These are phyloP conservation scores for Naganishia vaughanmartiniae DNA, from an alignment of 768 basidiomycete species.

Conservation along the genomic window DNA sequence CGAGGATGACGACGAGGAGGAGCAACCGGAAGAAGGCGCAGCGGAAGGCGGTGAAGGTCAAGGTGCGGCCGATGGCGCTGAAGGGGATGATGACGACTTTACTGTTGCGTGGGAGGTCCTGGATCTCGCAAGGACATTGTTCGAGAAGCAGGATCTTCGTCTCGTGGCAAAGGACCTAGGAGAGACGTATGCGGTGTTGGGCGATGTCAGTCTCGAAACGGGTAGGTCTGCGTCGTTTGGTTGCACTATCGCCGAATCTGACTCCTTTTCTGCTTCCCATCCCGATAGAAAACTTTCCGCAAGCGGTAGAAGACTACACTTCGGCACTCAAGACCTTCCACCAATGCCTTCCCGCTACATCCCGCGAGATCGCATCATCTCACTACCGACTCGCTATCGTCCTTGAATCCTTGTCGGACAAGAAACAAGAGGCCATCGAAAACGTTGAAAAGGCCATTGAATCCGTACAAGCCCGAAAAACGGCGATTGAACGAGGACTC, in stretches of 20 bases:
- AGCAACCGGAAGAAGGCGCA: slow-evolving; percentile 62
- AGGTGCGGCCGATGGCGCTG: slow-evolving; percentile 39
- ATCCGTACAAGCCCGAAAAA: slow-evolving; percentile 66
- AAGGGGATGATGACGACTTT: slow-evolving; percentile 84
- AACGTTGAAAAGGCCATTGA: slow-evolving; percentile 77
- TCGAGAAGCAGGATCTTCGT: slow-evolving; percentile 58
- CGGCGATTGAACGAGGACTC: slow-evolving; percentile 59
- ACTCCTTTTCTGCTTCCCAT: not conserved
- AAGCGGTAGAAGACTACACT: slow-evolving; percentile 83
- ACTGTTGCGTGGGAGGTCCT: slow-evolving; percentile 96
- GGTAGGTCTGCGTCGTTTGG: slow-evolving; percentile 59
- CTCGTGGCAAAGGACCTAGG: slow-evolving; percentile 72
- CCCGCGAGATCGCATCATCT: slow-evolving; percentile 86
- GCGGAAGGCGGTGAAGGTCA: slow-evolving; percentile 68
- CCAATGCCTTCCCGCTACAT: slow-evolving; percentile 74
- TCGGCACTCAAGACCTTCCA: slow-evolving; percentile 71
- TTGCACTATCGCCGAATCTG: not conserved
- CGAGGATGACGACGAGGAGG: slow-evolving; percentile 55
- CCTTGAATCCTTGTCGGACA: slow-evolving; percentile 81
- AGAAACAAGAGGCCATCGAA: slow-evolving; percentile 72
- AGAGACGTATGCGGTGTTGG: slow-evolving; percentile 83
- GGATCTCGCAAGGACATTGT: slow-evolving; percentile 87
- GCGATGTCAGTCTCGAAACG: slow-evolving; percentile 95
- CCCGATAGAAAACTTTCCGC: slow-evolving; percentile 83
- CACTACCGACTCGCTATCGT: slow-evolving; percentile 94